Evolutionary conservation across 2,329 filamentous ascomycete species (phyloP), one percentile per base, ranked within the genome.

Genomic region (Lomentospora prolificans): DNA sequence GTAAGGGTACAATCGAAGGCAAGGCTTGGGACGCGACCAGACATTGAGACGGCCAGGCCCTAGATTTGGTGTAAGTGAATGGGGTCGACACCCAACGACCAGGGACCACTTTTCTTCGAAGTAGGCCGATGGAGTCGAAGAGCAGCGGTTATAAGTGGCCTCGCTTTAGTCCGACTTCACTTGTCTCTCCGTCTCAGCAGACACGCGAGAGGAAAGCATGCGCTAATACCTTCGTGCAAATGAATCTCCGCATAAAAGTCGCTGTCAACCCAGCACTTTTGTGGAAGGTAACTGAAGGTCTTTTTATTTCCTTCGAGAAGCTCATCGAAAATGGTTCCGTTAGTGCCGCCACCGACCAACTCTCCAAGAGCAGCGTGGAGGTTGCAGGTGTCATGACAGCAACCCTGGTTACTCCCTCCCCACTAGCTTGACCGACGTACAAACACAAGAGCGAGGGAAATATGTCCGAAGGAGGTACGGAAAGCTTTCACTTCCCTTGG

Each of bases 251-350:
- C 52, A 54, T 41, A 25, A 10, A n/a, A 54, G 39, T 39, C 52
- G 52, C 52, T 54, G 52, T 54, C 52, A 54, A 54, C 52, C 41
- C 52, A 54, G 17, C 39, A 46, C 36, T 54, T 22, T 54, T 25
- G 36, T 54, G 31, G 19, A 28, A 41, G 51, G 12, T 12, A 33
- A 12, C 30, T 12, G 30, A 12, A 33, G 30, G 12, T n/a, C 25
- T 41, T 53, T 28, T 14, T 7, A 53, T 19, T 22, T 39, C 9
- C 33, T 53, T 53, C 33, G 51, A 53, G 51, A 53, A 53, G 31
- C 14, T 9, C 33, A n/a, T 22, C n/a, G 17, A 14, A 10, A 33
- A 52, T 9, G 3, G 50, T 9, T 17, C 3, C 27, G 17, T 30
- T n/a, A 44, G 22, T 22, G n/a, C 17, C 25, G 3, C 8, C 22